Base-by-base conservation (phyloP, 495 filamentous ascomycete species). In the Annulohypoxylon stygium region DNA sequence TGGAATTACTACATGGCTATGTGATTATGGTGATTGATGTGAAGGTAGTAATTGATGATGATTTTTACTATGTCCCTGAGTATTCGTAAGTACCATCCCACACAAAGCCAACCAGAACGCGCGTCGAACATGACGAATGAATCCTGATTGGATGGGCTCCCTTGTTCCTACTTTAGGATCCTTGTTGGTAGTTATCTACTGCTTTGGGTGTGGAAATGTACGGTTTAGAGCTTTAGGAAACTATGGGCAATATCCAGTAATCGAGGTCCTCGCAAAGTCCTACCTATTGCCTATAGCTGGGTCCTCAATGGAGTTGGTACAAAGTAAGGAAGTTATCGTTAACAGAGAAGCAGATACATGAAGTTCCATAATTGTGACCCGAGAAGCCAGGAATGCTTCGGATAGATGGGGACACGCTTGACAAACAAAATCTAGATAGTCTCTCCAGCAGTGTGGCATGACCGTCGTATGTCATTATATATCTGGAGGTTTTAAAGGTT, bases 401-500 rank as follows among this genome's bases (percentile, higher is more conserved):
- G 37, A 36, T 50, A 62, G 41, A 41, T 25, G 26, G 30, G 43
- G 25, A 37, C 12, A 20, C 26, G 37, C 11, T 36, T 7, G 20
- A 50, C 45, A 62, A 51, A 62, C 60, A 36, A 41, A 37, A 12
- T 50, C 39, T 37, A 43, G 11, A 14, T 43, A 26, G 25, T 18
- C 43, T 62, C 43, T n/a, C 4, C 34, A 48, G 14, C 25, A 16
- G 26, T 36, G 41, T 50, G 41, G 60, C 45, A 41, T 47, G 60
- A 62, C 45, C 16, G 50, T 50, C 60, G 10, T 33, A 39, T 48
- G 39, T 37, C 43, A 18, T 12, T 18, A 50, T 55, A 65, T 55
- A 65, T 43, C 48, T 45, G 48, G n/a, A 26, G 12, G 26, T 45
- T 18, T 37, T 65, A 43, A 55, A 39, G 26, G 62, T 65, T 54